Conservation (phyloP, 805 yeast genomes). For the Yarrowia sp. region DNA sequence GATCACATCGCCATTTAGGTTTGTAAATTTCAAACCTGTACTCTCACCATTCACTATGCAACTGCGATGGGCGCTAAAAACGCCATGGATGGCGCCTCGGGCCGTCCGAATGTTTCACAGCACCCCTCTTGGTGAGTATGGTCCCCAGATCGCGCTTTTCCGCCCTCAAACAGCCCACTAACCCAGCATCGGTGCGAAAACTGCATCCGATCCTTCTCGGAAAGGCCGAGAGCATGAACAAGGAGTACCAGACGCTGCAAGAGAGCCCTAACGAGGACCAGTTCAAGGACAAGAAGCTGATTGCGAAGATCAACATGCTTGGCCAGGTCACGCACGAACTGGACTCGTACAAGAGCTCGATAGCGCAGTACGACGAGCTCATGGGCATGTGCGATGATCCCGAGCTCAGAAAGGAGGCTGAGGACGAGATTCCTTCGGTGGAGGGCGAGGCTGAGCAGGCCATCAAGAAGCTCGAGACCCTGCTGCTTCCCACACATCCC, state of each 20-base stretch:
- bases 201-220: conserved; percentile 53
- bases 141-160: not conserved
- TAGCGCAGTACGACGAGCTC: conserved; percentile 42
- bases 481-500: conserved; percentile 70
- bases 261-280: conserved; percentile 44
- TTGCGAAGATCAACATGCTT: conserved; percentile 50
- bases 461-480: conserved; percentile 47
- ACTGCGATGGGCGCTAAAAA: conserved; percentile 4
- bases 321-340: conserved; percentile 41
- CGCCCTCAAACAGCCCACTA: not conserved
- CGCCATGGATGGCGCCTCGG: not conserved
- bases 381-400: conserved; percentile 49
- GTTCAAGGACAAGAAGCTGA: conserved; percentile 44
- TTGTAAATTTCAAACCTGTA: not conserved
- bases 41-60: not conserved
- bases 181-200: conserved; percentile 14
- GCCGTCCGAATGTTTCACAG: conserved; percentile 5
- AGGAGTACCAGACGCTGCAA: conserved; percentile 45
- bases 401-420: conserved; percentile 57
- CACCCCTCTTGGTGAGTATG: not conserved
- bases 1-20: not conserved
- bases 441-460: conserved; percentile 47
- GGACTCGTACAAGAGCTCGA: conserved; percentile 38
- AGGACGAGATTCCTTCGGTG: conserved; percentile 51
- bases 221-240: conserved; percentile 46